A percentile compares a stretch with the other conserved stretches of the same genome.
Evolutionary conservation across 805 yeast genomes (phyloP).

Genomic region (Groenewaldozyma salmanticensis): DNA sequence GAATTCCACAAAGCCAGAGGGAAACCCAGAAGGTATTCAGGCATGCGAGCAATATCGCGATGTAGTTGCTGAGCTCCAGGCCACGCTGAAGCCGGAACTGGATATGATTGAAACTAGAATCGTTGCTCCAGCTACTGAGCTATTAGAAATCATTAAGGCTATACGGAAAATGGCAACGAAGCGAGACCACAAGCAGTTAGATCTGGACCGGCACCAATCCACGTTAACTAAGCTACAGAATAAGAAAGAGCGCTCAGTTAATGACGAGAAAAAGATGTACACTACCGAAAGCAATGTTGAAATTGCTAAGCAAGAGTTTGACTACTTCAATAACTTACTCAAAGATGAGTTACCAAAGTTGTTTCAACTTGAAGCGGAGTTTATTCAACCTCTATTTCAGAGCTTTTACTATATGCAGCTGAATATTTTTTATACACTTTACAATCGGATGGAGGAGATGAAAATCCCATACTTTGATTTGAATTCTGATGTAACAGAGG

Average conservation of each 20-base stretch:
- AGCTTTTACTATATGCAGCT: constrained; percentile 95
- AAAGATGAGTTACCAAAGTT: constrained; percentile 82
- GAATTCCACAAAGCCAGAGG: constrained; percentile 75
- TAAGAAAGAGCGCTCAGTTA: constrained; percentile 73
- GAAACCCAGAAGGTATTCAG: constrained; percentile 91
- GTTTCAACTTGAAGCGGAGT: constrained; percentile 82
- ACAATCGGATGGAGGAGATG: constrained; percentile 87
- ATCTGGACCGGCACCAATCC: constrained; percentile 76
- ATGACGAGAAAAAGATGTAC: constrained; percentile 87
- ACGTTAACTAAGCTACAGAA: constrained; percentile 62
- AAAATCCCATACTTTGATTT: constrained; percentile 94
- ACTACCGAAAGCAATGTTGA: constrained; percentile 81
- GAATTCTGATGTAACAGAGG: constrained; percentile 70
- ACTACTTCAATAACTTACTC: constrained; percentile 90
- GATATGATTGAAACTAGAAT: constrained; percentile 85
- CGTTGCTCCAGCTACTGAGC: constrained; percentile 84
- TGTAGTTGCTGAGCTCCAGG: constrained; percentile 78
- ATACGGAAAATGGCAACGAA: constrained; percentile 92
- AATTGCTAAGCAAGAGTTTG: constrained; percentile 90
- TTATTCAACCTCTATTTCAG: constrained; percentile 88
- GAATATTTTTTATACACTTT: constrained; percentile 89
- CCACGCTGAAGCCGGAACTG: constrained; percentile 81
- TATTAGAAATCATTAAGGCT: constrained; percentile 67
- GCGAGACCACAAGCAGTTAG: constrained; percentile 91
- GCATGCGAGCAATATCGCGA: constrained; percentile 89